phyloP scores from a whole-genome alignment of 106 monocot genomes.

The Dioscorea zingiberensis region DNA sequence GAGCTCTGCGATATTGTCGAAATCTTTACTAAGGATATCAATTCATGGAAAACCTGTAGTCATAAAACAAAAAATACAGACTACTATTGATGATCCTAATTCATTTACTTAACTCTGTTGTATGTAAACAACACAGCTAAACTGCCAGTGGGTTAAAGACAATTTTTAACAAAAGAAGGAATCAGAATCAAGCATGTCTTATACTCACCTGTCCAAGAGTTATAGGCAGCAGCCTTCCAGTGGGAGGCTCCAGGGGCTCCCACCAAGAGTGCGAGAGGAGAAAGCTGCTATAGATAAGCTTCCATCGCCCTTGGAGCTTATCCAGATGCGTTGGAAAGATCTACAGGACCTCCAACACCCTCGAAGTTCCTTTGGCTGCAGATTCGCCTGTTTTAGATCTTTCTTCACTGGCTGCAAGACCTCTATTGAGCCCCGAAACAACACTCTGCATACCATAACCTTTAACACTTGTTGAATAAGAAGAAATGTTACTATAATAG shows the following conservation, averaged over 20 bases:
- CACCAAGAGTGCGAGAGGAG: slow-evolving; percentile 84
- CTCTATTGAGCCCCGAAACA: slow-evolving; percentile 87
- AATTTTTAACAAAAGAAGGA: too few species aligned
- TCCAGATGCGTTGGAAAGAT: slow-evolving; percentile 63
- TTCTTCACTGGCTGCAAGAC: slow-evolving; percentile 76
- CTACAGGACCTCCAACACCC: slow-evolving; percentile 46
- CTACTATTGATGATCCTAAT: too few species aligned
- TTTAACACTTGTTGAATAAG: not conserved
- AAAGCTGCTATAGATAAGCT: slow-evolving; percentile 85
- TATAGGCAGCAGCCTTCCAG: slow-evolving; percentile 75
- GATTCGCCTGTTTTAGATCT: slow-evolving; percentile 58
- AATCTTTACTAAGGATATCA: slow-evolving; percentile 81
- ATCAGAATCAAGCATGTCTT: not conserved
- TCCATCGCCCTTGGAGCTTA: slow-evolving; percentile 92
- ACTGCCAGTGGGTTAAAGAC: too few species aligned
- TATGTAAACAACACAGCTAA: too few species aligned
- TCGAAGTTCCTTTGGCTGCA: slow-evolving; percentile 80
- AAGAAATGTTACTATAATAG: not conserved
- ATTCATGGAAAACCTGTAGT: slow-evolving; percentile 85
- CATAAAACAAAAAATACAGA: too few species aligned
- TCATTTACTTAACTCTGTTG: too few species aligned
- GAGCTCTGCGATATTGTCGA: slow-evolving; percentile 91
- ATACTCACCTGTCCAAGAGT: slow-evolving; percentile 73
- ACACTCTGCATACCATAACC: slow-evolving; percentile 54
- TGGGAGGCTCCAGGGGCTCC: slow-evolving; percentile 88